phyloP scores from a whole-genome alignment of 768 basidiomycete genomes.

The Xanthoconium purpureum region DNA sequence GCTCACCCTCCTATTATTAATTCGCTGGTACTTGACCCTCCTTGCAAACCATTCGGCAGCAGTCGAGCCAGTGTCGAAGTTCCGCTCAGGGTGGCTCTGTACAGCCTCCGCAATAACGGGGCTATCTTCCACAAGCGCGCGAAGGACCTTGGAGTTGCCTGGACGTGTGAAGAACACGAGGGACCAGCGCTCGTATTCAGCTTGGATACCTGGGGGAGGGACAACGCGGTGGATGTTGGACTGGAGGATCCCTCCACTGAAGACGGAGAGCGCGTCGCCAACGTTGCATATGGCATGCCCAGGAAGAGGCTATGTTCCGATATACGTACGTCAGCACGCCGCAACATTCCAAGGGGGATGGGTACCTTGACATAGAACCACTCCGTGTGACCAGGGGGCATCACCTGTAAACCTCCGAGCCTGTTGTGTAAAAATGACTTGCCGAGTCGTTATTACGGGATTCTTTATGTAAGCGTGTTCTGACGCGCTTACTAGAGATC shows the following conservation, averaged over 20 bases:
- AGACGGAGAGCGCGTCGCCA: conserved; percentile 58
- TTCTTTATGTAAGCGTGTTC: too few relatives aligned
- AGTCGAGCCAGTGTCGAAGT: conserved; percentile 36
- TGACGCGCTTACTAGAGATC: conserved; percentile 50
- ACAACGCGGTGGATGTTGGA: conserved; percentile 66
- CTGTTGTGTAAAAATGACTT: conserved; percentile 71
- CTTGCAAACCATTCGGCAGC: conserved; percentile 42
- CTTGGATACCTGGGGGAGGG: conserved; percentile 59
- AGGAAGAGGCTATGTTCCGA: conserved; percentile 42
- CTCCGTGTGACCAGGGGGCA: conserved; percentile 54
- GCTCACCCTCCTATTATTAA: conserved; percentile 42
- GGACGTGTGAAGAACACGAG: conserved; percentile 69
- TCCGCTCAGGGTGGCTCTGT: conserved; percentile 35
- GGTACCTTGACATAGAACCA: conserved; percentile 70
- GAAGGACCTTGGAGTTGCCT: conserved; percentile 48
- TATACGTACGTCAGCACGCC: neutral
- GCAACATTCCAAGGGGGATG: neutral
- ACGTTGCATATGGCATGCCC: conserved; percentile 60
- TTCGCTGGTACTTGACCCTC: conserved; percentile 39
- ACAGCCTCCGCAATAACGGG: conserved; percentile 45
- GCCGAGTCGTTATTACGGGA: neutral
- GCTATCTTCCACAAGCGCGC: conserved; percentile 52
- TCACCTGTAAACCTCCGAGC: conserved; percentile 67
- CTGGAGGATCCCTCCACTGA: conserved; percentile 61
- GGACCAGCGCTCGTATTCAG: conserved; percentile 55